Evolutionary conservation across 257 asterid genomes (phyloP), one percentile per base, ranked within the genome.

Genomic region (Thymus quinquecostatus): DNA sequence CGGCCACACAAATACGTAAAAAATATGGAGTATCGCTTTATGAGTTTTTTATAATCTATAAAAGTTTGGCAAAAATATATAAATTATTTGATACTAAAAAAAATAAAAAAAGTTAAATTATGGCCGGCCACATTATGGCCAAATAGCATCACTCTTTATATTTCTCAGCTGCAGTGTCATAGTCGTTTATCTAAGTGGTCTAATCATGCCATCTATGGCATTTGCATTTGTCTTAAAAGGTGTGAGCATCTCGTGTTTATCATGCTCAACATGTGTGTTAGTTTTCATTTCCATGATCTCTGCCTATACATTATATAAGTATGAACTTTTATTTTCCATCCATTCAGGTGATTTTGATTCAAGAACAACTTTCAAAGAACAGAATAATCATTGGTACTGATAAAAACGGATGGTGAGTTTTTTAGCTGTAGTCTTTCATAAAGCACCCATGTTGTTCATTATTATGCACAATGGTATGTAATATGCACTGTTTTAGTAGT

Each of bases 311-410:
- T 49, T n/a, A 66, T 6, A 47, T 59, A 40, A 38, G 33, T 53
- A 49, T 77, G 64, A 21, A 21, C 21, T 21, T 57, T 11, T 60
- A 78, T 75, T 64, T 41, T 48, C 45, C 45, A 32, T 47, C 62
- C 77, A 28, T 70, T 47, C 40, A 92, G 96, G 97, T 95, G 81
- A 82, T 95, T 79, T 81, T 91, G 86, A 94, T 95, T 38, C 99
- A 95, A 80, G 99, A 95, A 71, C 99, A 92, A 69, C 99, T 95
- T 75, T 95, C 99, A 0, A 95, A 95, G 79, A 95, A 95, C 87
- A 84, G 98, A 69, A 95, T 95, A 60, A 92, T 95, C 76, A 95
- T 95, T 34, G 99, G 92, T 81, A 77, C 87, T 36, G 99, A 95
- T 82, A 84, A 83, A 73, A 95, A 89, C 73, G 93, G 96, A 78